A percentile compares a stretch with the other conserved stretches of the same genome.
These are phyloP conservation scores for Oryza brachyantha DNA, from an alignment of 176 grass and related monocot species.

Conservation along the genomic window DNA sequence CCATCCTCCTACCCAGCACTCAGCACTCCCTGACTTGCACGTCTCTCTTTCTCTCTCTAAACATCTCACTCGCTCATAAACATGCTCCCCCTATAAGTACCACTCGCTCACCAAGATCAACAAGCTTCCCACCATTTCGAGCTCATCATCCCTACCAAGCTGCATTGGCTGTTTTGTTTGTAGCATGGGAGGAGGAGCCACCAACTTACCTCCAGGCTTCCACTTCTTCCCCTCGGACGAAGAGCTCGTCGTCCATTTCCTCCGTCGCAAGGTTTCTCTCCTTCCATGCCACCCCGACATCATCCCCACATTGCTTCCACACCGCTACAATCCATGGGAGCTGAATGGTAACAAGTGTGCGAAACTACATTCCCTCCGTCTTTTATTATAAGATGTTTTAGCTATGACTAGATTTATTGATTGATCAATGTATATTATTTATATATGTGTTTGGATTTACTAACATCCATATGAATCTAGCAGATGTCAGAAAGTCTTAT, in stretches of 20 bases:
- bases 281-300: conserved; percentile 69
- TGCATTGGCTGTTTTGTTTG: background rate
- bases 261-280: conserved; percentile 51
- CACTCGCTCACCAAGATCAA: conserved; percentile 14
- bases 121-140: conserved; percentile 15
- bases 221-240: conserved; percentile 90
- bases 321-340: conserved; percentile 69
- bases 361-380: background rate
- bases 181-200: conserved; percentile 58
- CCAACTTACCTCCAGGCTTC: conserved; percentile 75
- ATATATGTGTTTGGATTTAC: no score
- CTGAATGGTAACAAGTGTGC: conserved; percentile 49
- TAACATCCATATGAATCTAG: no score
- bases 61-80: background rate
- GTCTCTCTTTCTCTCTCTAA: conserved; percentile 16
- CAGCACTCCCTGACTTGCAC: conserved; percentile 36
- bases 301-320: conserved; percentile 59
- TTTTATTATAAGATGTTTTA: no score
- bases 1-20: conserved; percentile 31
- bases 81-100: conserved; percentile 33
- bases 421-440: no score
- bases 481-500: no score
- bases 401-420: no score
- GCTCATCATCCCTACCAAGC: background rate
- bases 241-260: conserved; percentile 76